Evolutionary conservation across 1,284 basidiomycete species (phyloP).

Genomic region (Rhodotorula mucilaginosa): DNA sequence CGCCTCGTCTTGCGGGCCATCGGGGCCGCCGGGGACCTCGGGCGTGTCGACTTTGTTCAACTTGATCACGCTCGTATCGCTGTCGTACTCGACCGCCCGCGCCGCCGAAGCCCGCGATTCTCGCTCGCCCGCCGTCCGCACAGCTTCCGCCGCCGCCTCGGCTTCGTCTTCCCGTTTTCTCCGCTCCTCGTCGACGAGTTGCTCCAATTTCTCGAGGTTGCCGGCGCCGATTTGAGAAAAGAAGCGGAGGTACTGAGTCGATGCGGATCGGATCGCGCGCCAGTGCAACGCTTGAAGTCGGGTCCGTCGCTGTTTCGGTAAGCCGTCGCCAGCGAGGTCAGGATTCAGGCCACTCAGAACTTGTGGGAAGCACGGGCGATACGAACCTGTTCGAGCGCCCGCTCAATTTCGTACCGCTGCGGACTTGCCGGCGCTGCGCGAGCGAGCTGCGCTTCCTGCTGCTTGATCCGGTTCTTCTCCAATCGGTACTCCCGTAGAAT

Average conservation of each 20-base stretch:
- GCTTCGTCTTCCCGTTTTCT: conserved; percentile 2
- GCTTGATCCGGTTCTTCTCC: conserved; percentile 1
- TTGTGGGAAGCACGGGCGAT: neutral
- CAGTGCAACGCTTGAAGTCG: conserved; percentile 33
- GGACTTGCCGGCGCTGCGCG: conserved; percentile 11
- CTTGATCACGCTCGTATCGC: conserved; percentile 5
- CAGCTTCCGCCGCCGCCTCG: neutral
- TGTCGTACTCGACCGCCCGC: conserved; percentile 2
- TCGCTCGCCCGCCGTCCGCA: neutral
- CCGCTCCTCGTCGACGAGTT: conserved; percentile 14
- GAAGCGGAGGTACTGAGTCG: conserved; percentile 27
- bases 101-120: neutral
- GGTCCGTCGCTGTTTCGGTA: conserved; percentile 3
- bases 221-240: conserved; percentile 32
- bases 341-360: neutral
- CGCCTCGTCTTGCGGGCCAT: neutral
- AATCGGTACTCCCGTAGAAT: conserved; percentile 11
- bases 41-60: neutral
- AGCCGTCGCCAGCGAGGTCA: neutral
- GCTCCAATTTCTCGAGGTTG: conserved; percentile 13
- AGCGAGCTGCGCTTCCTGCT: conserved; percentile 2
- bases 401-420: conserved; percentile 14
- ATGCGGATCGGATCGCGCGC: conserved; percentile 33
- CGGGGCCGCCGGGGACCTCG: neutral
- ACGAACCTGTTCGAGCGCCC: conserved; percentile 4